phyloP scores from a whole-genome alignment of 2,329 filamentous ascomycete species.

The Colletotrichum viniferum region DNA sequence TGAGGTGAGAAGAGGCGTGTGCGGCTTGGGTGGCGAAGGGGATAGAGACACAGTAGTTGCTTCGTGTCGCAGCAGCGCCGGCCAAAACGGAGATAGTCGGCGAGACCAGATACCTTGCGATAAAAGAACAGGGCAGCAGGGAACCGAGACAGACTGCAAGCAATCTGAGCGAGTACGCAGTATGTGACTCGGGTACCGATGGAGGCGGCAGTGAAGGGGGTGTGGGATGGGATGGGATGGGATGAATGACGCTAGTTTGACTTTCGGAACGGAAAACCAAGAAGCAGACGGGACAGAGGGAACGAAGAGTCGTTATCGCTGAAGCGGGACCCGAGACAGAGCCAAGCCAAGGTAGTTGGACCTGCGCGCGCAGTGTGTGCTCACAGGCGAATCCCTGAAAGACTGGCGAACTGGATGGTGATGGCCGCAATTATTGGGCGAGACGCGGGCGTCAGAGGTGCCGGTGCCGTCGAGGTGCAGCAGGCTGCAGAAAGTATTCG shows the following conservation, averaged over 20 bases:
- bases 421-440: neutral
- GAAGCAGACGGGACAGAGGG: neutral
- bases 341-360: neutral
- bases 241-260: conserved; percentile 12
- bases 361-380: neutral
- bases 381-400: neutral
- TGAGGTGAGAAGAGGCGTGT: neutral
- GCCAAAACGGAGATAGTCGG: conserved; percentile 8
- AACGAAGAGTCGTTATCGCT: neutral
- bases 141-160: neutral
- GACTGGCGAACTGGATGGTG: neutral
- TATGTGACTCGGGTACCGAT: neutral
- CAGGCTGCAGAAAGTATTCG: neutral
- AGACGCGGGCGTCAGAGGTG: neutral
- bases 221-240: neutral
- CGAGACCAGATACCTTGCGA: neutral
- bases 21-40: neutral
- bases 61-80: neutral
- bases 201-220: neutral
- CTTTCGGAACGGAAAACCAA: neutral
- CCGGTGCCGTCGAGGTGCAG: neutral
- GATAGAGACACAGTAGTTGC: neutral
- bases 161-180: neutral
- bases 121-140: neutral
- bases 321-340: neutral